Conservation (phyloP, 352 stramenopile species). For the Aphanomyces cochlioides region DNA sequence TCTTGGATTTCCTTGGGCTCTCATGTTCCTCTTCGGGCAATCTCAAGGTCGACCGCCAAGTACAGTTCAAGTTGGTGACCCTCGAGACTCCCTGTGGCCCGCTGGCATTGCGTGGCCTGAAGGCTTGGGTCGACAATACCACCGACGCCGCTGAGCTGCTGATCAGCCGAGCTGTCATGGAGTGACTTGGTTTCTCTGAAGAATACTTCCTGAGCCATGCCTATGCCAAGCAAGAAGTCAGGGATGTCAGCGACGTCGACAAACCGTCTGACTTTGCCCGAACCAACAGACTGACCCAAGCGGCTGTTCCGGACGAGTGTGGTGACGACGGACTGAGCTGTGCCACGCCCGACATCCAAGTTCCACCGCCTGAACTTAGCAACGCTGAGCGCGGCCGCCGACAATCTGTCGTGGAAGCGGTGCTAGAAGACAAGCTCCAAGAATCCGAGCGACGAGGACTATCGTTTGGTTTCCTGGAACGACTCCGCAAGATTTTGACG, state of each 20-base stretch:
- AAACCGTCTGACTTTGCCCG: neutral
- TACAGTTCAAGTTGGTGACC: neutral
- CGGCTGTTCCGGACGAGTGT: neutral
- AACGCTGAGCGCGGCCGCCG: too few species aligned
- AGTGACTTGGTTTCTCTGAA: neutral
- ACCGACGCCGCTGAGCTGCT: neutral
- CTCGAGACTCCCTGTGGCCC: too few species aligned
- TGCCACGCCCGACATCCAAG: neutral
- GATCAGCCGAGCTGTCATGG: neutral
- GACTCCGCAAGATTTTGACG: neutral
- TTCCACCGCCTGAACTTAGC: too few species aligned
- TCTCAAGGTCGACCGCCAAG: neutral
- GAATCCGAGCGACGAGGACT: neutral
- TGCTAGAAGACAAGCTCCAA: neutral
- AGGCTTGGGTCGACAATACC: neutral
- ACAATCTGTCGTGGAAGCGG: neutral
- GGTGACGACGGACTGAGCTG: neutral
- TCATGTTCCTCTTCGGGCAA: too few species aligned
- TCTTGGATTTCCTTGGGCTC: neutral
- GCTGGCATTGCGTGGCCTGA: too few species aligned
- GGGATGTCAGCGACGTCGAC: neutral
- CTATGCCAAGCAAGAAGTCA: constrained; percentile 2
- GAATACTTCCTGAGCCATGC: neutral
- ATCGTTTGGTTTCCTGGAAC: neutral
- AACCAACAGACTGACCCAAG: neutral